These are phyloP conservation scores for Termitomyces sp. DNA, from an alignment of 768 basidiomycete species.

Conservation along the genomic window DNA sequence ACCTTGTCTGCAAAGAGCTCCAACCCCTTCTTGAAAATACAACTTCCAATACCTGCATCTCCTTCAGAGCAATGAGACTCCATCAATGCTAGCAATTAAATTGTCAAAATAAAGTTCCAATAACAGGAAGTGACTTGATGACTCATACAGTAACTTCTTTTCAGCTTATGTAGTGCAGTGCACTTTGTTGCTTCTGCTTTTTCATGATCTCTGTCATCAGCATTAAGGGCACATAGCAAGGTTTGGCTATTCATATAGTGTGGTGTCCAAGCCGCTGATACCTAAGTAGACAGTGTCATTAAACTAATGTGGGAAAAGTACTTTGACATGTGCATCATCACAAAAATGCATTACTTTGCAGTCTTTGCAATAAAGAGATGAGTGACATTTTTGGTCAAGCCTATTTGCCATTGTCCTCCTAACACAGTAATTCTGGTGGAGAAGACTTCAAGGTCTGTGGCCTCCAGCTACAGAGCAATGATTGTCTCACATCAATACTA, in stretches of 20 bases:
- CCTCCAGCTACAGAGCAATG: slow-evolving; percentile 38
- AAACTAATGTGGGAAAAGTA: slow-evolving; percentile 91
- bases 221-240: slow-evolving; percentile 40
- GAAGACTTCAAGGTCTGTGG: slow-evolving; percentile 66
- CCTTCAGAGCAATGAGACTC: slow-evolving; percentile 86
- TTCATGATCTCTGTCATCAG: slow-evolving; percentile 14
- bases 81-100: slow-evolving; percentile 67
- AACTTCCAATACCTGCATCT: slow-evolving; percentile 67
- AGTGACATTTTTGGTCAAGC: slow-evolving; percentile 80
- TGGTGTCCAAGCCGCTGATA: slow-evolving; percentile 40
- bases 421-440: slow-evolving; percentile 65
- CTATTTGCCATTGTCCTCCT: slow-evolving; percentile 77
- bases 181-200: slow-evolving; percentile 14
- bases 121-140: slow-evolving; percentile 58
- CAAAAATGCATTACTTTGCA: slow-evolving; percentile 59
- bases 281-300: slow-evolving; percentile 69
- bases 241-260: slow-evolving; percentile 69
- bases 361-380: slow-evolving; percentile 68
- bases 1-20: slow-evolving; percentile 78
- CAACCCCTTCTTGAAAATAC: slow-evolving; percentile 92
- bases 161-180: slow-evolving; percentile 18
- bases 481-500: background rate
- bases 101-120: background rate
- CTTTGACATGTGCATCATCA: slow-evolving; percentile 49
- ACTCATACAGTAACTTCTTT: slow-evolving; percentile 46